Conservation (phyloP, 345 rosid species). For the Capsella bursapastoris region DNA sequence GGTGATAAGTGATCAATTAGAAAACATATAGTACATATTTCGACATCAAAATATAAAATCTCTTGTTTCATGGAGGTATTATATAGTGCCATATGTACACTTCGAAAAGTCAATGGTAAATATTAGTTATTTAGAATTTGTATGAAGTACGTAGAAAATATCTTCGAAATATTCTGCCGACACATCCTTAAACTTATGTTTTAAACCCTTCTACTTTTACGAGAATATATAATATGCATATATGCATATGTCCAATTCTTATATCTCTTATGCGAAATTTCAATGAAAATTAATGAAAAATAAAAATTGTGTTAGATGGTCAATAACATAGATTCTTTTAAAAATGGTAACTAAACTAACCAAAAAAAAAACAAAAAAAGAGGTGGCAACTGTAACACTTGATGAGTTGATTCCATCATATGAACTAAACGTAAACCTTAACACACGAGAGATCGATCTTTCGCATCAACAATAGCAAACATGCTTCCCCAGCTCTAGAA, state of each 20-base stretch:
- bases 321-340: no score
- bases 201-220: background rate
- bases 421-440: background rate
- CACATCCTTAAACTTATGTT: background rate
- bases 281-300: no score
- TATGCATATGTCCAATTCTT: background rate
- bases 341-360: no score
- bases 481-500: slow-evolving; percentile 14
- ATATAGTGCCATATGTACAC: background rate
- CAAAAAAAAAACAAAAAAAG: no score
- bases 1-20: background rate
- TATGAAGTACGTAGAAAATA: background rate
- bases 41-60: background rate
- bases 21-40: background rate
- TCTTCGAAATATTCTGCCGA: slow-evolving; percentile 28
- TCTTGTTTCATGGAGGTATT: background rate
- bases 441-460: background rate
- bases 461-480: background rate
- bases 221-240: background rate
- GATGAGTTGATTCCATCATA: no score
- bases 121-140: background rate
- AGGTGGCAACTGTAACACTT: no score
- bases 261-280: background rate
- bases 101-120: slow-evolving; percentile 7
- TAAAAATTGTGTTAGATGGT: background rate